Base-by-base conservation (phyloP, 371 early-diverging fungal genomes). In the Apophysomyces elegans region DNA sequence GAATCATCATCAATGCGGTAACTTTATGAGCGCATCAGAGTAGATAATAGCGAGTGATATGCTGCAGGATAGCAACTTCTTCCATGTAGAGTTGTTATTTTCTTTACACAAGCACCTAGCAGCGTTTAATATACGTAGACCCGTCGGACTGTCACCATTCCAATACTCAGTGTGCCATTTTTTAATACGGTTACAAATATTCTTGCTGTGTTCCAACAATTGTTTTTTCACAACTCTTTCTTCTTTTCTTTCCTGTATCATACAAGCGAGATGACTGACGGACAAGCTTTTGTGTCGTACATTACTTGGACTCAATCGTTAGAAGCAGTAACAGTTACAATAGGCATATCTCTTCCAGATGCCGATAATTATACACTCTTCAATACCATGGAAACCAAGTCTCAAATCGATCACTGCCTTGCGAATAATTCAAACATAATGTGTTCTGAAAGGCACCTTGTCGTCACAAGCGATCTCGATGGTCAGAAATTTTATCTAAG, bases 401-500 rank as follows among this genome's bases (percentile, higher is more conserved):
- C 4, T 21, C 21, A 50, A 5, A 50, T 9, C 21, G 54, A 21
- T 50, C 54, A 21, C 9, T 18, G 9, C 9, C 5, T 16, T 4
- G 9, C 21, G 7, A 16, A n/a, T 21, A 50, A 50, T 50, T 21
- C n/a, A 0, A 50, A 21, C 2, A 50, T 50, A 21, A 50, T 26
- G 18, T 50, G 54, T 50, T 18, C 54, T 21, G 54, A 50, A 21
- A n/a, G 21, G 21, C 21, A 50, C 11, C 21, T 50, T 21, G 54
- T 50, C 21, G 21, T 50, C 9, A 26, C 54, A 4, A 50, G 21
- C 21, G 2, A 21, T 7, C 16, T n/a, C 7, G 54, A 50, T 21
- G 21, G 54, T 11, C 54, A 50, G 21, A 50, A n/a, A 5, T 26
- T 50, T 50, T 50, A 50, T 50, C 21, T 50, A n/a, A 50, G 54